Evolutionary conservation across 257 asterid genomes (phyloP).

Genomic region (Marsdenia floribunda): DNA sequence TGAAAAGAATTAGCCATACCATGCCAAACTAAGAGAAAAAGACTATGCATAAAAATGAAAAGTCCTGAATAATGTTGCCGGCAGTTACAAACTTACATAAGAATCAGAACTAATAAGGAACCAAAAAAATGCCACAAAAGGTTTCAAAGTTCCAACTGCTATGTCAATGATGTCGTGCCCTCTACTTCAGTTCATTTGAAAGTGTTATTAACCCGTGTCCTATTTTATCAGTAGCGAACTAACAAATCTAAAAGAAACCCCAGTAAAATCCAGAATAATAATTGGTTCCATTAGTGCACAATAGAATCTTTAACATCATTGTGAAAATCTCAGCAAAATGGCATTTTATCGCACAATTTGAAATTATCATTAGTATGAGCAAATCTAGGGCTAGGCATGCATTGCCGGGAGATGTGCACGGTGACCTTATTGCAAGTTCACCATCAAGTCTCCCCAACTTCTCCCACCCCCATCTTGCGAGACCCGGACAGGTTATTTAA

Average conservation of each 20-base stretch:
- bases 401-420: not conserved
- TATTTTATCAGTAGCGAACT: not conserved
- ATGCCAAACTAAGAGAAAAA: not conserved
- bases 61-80: not conserved
- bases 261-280: not conserved
- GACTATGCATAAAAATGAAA: not conserved
- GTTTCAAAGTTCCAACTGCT: not conserved
- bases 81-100: too few relatives aligned
- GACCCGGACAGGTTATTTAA: conserved; percentile 4
- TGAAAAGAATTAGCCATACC: conserved; percentile 5
- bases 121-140: not conserved
- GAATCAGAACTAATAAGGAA: not conserved
- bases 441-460: not conserved
- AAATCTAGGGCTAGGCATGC: not conserved
- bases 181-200: not conserved
- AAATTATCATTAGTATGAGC: not conserved
- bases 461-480: not conserved
- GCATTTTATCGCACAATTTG: not conserved
- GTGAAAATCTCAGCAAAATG: not conserved
- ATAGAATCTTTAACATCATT: not conserved
- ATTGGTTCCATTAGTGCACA: not conserved
- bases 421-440: not conserved
- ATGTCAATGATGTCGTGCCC: not conserved
- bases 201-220: not conserved
- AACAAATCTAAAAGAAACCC: not conserved